phyloP scores from a whole-genome alignment of 2,329 filamentous ascomycete genomes.

The Phialocephala subalpina region DNA sequence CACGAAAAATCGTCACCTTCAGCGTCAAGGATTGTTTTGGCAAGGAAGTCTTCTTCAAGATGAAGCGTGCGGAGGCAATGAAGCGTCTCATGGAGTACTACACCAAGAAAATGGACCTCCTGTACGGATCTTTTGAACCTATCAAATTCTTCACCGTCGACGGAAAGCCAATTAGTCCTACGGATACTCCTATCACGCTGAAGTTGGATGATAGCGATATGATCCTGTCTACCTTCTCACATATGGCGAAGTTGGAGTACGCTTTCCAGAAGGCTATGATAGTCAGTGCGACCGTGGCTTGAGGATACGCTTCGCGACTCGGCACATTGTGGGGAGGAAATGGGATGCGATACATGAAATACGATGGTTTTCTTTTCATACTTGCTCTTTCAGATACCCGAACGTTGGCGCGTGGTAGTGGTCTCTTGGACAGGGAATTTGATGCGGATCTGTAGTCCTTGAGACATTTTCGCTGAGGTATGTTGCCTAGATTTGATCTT shows the following conservation, averaged over 20 bases:
- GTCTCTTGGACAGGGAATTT: neutral
- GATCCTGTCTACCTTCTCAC: neutral
- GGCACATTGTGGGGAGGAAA: neutral
- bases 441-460: neutral
- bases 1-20: neutral
- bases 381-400: neutral
- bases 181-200: neutral
- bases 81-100: neutral
- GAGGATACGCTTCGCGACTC: neutral
- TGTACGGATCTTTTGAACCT: neutral
- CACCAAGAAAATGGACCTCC: neutral
- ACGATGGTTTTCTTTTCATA: neutral
- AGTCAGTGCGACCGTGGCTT: neutral
- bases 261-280: neutral
- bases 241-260: neutral
- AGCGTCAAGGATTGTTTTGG: neutral
- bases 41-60: neutral
- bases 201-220: neutral
- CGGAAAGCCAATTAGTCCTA: neutral
- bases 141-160: neutral
- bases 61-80: neutral
- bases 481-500: neutral
- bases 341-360: neutral
- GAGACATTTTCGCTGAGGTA: neutral
- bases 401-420: neutral